These are phyloP conservation scores for Amoebophrya sp. DNA, from an alignment of 169 alveolate species.

Conservation along the genomic window DNA sequence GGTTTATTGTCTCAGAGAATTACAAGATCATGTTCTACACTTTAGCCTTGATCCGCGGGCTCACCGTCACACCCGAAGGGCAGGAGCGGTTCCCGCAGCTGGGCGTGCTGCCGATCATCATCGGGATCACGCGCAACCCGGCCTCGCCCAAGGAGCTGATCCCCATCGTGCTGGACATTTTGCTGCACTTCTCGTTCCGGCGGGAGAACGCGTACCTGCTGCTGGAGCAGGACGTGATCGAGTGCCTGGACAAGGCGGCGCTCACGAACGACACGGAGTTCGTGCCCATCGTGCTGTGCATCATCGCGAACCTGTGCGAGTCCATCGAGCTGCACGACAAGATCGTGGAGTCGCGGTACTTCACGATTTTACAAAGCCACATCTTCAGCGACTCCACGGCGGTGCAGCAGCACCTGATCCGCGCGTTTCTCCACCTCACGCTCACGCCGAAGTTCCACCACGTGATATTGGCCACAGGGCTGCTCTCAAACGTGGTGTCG, in stretches of 20 bases:
- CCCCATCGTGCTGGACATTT: conserved; percentile 20
- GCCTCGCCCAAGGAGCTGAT: conserved; percentile 21
- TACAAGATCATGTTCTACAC: conserved; percentile 21
- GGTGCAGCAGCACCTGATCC: conserved; percentile 24
- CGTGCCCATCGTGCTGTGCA: conserved; percentile 25
- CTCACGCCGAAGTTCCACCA: conserved; percentile 34
- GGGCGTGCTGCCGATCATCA: conserved; percentile 29
- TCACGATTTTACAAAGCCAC: neutral
- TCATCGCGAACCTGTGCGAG: conserved; percentile 34
- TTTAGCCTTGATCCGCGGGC: conserved; percentile 27
- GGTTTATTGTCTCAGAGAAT: neutral
- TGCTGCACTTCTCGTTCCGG: conserved; percentile 25
- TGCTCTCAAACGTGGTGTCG: conserved; percentile 24
- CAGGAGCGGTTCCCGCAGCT: conserved; percentile 15
- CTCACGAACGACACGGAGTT: neutral
- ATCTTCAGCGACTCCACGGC: neutral
- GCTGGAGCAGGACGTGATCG: conserved; percentile 5
- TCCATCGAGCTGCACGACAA: conserved; percentile 28
- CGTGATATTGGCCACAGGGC: conserved; percentile 29
- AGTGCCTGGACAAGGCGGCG: neutral
- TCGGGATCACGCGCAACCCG: conserved; percentile 12
- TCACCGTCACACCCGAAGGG: conserved; percentile 23
- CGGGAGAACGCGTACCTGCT: conserved; percentile 24
- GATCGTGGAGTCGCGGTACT: neutral
- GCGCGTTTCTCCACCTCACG: conserved; percentile 28